phyloP scores from a whole-genome alignment of 192 early-diverging fungal genomes.

The Backusella luteola region DNA sequence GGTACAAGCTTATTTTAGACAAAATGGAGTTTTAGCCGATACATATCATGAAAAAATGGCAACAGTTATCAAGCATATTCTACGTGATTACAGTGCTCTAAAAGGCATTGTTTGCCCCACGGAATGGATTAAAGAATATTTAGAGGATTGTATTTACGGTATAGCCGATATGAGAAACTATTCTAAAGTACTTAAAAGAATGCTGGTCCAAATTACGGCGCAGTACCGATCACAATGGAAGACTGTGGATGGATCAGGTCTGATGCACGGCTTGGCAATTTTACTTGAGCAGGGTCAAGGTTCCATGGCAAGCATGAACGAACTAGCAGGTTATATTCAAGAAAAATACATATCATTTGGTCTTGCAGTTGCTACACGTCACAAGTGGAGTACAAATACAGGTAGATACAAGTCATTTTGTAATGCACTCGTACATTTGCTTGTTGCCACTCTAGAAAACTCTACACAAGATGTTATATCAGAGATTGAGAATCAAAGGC shows the following conservation, averaged over 20 bases:
- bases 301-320: constrained; percentile 23
- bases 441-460: constrained; percentile 48
- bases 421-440: constrained; percentile 43
- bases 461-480: constrained; percentile 42
- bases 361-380: constrained; percentile 33
- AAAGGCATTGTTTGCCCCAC: constrained; percentile 39
- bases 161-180: constrained; percentile 24
- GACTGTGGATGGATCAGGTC: constrained; percentile 43
- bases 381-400: constrained; percentile 38
- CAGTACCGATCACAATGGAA: constrained; percentile 43
- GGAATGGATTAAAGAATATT: constrained; percentile 50
- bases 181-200: constrained; percentile 13
- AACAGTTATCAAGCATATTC: constrained; percentile 36
- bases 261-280: constrained; percentile 43
- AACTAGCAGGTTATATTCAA: constrained; percentile 36
- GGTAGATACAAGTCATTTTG: constrained; percentile 38
- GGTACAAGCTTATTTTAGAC: constrained; percentile 40
- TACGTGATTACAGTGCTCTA: constrained; percentile 46
- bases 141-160: constrained; percentile 32
- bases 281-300: constrained; percentile 35
- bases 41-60: constrained; percentile 48
- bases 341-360: constrained; percentile 45
- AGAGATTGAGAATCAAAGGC: constrained; percentile 41
- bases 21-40: constrained; percentile 45
- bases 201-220: constrained; percentile 25